Percentiles rank a stretch among this genome's conserved stretches.
Conservation (phyloP, 805 yeast genomes). For the Starmerella gropengiesseri region DNA sequence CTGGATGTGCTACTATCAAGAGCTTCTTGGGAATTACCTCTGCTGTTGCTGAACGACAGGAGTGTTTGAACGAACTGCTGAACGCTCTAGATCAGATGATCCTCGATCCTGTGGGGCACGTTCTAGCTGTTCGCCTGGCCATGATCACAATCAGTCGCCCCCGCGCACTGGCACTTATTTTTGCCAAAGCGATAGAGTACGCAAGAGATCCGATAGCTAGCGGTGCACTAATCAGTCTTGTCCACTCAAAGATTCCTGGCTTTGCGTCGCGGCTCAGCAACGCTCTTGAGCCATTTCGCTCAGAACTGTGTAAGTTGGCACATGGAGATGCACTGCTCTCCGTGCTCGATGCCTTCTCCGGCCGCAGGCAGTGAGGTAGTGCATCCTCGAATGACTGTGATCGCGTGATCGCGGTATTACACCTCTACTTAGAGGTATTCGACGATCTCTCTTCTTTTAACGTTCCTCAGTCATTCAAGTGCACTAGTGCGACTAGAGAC, state of each 20-base stretch:
- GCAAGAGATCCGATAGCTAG: slow-evolving; percentile 17
- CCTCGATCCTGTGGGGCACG: slow-evolving; percentile 1
- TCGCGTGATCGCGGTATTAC: too few relatives aligned
- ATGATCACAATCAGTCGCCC: slow-evolving; percentile 16
- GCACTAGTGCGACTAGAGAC: too few relatives aligned
- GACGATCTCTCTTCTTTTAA: too few relatives aligned
- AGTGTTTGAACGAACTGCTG: slow-evolving; percentile 15
- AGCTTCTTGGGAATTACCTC: slow-evolving; percentile 11
- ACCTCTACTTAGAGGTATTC: too few relatives aligned
- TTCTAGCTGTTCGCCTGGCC: slow-evolving; percentile 15
- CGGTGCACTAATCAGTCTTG: slow-evolving; percentile 6
- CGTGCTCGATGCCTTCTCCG: slow-evolving; percentile 2
- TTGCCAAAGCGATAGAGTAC: slow-evolving; percentile 16
- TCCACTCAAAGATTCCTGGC: slow-evolving; percentile 21
- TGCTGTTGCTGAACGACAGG: slow-evolving; percentile 12
- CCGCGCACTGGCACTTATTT: slow-evolving; percentile 14
- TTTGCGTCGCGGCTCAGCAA: slow-evolving; percentile 17
- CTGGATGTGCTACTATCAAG: slow-evolving; percentile 19
- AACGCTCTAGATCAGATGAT: slow-evolving; percentile 9
- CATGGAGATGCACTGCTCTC: slow-evolving; percentile 9
- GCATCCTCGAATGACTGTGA: too few relatives aligned
- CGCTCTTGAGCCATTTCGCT: slow-evolving; percentile 12
- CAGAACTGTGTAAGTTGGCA: slow-evolving; percentile 1
- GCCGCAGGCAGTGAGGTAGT: neutral
- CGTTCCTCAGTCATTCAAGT: too few relatives aligned